These are phyloP conservation scores for Thielaviopsis punctulata DNA, from an alignment of 2,329 filamentous ascomycete species.

Conservation along the genomic window DNA sequence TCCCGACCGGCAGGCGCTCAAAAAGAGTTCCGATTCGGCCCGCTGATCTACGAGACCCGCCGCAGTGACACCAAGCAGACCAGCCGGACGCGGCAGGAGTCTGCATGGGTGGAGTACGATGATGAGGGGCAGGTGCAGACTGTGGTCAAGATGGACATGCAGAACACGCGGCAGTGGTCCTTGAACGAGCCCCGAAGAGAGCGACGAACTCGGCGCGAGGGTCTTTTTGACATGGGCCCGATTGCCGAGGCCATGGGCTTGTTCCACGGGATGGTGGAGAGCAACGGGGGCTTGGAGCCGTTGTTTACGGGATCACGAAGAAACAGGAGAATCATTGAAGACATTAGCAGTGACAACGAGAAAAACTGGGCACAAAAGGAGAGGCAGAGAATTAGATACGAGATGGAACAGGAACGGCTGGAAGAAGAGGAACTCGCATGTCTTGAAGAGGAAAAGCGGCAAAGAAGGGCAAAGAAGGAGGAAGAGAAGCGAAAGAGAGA, in stretches of 20 bases:
- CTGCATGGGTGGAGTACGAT: neutral
- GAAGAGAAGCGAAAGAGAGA: neutral
- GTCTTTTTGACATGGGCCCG: neutral
- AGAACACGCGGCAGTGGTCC: neutral
- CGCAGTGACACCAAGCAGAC: neutral
- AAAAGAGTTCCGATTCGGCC: neutral
- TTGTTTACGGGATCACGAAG: neutral
- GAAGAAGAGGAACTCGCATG: neutral
- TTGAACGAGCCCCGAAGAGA: neutral
- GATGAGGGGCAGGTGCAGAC: neutral
- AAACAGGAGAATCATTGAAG: neutral
- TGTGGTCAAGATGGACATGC: neutral
- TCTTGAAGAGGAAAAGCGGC: neutral
- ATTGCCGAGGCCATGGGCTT: neutral
- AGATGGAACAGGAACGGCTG: neutral
- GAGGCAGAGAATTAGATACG: neutral
- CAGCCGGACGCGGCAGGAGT: neutral
- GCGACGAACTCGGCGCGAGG: neutral
- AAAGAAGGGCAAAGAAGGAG: neutral
- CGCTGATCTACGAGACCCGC: neutral
- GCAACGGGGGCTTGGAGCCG: neutral
- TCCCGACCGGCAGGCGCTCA: neutral
- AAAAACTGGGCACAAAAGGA: neutral
- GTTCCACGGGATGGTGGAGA: neutral
- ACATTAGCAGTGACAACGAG: neutral